Evolutionary conservation across 1,284 basidiomycete genomes (phyloP).

Genomic region (Calocybe gambosa): DNA sequence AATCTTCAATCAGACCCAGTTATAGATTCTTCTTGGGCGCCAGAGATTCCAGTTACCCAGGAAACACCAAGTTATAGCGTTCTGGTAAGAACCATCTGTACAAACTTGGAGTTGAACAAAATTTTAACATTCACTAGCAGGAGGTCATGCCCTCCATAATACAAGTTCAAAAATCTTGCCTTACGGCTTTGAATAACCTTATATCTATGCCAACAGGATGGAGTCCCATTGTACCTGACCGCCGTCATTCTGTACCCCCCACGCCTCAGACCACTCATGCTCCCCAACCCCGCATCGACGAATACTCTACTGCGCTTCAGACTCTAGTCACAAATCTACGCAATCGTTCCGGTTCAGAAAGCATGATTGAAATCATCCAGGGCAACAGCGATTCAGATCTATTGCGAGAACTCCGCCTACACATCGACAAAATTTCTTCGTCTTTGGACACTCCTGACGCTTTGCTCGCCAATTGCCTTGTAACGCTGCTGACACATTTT

Average conservation of each 20-base stretch:
- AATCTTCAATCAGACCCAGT: conserved; percentile 7
- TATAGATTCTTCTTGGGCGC: conserved; percentile 14
- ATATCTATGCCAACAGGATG: conserved; percentile 48
- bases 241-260: conserved; percentile 58
- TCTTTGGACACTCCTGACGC: conserved; percentile 46
- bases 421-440: conserved; percentile 42
- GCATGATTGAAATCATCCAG: conserved; percentile 41
- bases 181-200: conserved; percentile 69
- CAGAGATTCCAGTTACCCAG: conserved; percentile 5
- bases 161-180: conserved; percentile 63
- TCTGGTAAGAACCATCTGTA: conserved; percentile 14
- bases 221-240: conserved; percentile 56
- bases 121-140: conserved; percentile 29
- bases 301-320: conserved; percentile 49
- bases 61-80: conserved; percentile 12
- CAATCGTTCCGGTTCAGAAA: conserved; percentile 33
- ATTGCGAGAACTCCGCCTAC: conserved; percentile 55
- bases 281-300: conserved; percentile 22
- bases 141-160: conserved; percentile 65
- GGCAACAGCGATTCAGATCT: conserved; percentile 42
- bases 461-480: conserved; percentile 56
- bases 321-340: conserved; percentile 62
- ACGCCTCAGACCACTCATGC: conserved; percentile 29
- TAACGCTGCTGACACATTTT: conserved; percentile 61
- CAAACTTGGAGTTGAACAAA: background rate